phyloP scores from a whole-genome alignment of 441 rosid species.

The Mallotus repandus region DNA sequence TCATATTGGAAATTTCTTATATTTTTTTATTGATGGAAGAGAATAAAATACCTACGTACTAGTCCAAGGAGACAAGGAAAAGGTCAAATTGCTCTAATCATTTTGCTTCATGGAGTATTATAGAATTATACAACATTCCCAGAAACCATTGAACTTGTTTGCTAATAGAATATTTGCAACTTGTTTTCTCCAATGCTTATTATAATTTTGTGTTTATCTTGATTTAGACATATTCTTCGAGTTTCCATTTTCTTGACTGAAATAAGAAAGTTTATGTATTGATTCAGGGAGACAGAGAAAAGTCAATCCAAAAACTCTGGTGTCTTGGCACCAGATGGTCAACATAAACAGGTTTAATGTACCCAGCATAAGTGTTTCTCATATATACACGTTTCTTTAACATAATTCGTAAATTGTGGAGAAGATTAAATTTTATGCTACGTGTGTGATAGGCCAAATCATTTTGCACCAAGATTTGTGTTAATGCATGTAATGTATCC shows the following conservation, averaged over 20 bases:
- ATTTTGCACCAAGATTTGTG: too few species aligned
- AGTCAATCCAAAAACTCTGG: background rate
- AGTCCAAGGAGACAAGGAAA: conserved; percentile 6
- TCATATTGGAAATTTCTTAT: background rate
- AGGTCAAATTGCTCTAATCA: background rate
- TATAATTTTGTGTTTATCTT: background rate
- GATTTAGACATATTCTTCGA: conserved; percentile 5
- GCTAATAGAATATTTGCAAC: background rate
- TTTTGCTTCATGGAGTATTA: background rate
- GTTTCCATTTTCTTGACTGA: background rate
- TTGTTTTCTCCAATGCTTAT: background rate
- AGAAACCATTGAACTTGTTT: background rate
- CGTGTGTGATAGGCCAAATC: too few species aligned
- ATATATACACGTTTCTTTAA: background rate
- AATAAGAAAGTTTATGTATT: background rate
- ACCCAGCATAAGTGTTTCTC: background rate
- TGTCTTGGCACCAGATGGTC: background rate
- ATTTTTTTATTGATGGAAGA: background rate
- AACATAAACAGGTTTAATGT: background rate
- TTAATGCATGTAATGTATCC: too few species aligned
- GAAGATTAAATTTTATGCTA: background rate
- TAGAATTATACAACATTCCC: background rate
- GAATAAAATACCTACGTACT: background rate
- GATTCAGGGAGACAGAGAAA: conserved; percentile 9
- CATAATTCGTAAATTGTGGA: background rate